phyloP scores from a whole-genome alignment of 805 yeast genomes.

The Komagataella kurtzmanii region DNA sequence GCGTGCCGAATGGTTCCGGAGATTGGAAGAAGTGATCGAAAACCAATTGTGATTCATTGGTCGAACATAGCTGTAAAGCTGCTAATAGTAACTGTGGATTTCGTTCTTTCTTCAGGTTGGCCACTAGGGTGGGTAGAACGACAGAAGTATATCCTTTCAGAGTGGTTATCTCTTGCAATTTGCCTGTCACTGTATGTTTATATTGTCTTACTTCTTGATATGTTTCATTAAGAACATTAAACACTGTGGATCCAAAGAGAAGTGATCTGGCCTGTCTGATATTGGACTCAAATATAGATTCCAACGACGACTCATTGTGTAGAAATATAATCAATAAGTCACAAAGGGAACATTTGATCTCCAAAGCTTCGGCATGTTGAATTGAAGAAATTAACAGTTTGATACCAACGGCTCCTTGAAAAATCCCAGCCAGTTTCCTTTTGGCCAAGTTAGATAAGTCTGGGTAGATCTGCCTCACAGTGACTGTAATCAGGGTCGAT shows the following conservation, averaged over 20 bases:
- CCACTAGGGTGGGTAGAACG: not conserved
- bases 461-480: not conserved
- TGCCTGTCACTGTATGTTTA: not conserved
- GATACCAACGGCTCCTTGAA: not conserved
- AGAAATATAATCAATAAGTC: not conserved
- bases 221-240: not conserved
- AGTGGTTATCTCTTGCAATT: not conserved
- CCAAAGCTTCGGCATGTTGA: not conserved
- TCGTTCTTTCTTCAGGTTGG: not conserved
- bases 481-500: not conserved
- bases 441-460: not conserved
- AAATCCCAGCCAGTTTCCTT: not conserved
- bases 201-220: not conserved
- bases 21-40: not conserved
- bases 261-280: not conserved
- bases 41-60: not conserved
- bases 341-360: not conserved
- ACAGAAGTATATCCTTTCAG: not conserved
- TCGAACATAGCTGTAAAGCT: not conserved
- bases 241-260: not conserved
- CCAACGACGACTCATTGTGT: not conserved
- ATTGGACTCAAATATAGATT: not conserved
- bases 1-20: not conserved
- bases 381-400: not conserved
- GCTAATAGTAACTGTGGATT: not conserved